Evolutionary conservation across 1,284 basidiomycete genomes (phyloP), one percentile per base, ranked within the genome.

Genomic region (Leccinum huronense): DNA sequence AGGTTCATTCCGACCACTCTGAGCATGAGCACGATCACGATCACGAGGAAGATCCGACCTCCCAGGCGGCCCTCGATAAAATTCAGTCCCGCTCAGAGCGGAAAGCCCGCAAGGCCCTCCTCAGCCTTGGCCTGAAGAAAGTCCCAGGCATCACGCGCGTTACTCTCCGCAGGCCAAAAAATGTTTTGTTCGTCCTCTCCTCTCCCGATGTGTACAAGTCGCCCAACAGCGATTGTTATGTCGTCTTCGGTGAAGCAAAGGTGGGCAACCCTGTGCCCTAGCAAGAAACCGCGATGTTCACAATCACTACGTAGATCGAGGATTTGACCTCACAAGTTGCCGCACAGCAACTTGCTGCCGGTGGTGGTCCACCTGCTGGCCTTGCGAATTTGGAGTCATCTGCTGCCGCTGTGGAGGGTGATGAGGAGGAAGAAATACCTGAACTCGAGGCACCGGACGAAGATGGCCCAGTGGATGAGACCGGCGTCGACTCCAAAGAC

Each of bases 201-300:
- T 84, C 91, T 65, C 97, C 97, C 61, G 97, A 99, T 71, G 97
- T 99, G 61, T 99, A 94, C 90, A 98, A 98, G 84, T 95, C 95
- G 60, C 89, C 93, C 60, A 94, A 93, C 80, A 95, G 94, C 74
- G 97, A 99, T 80, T 94, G 92, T 80, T 98, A 99, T 86, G 95
- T 99, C 77, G 95, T 99, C 69, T 99, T 98, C 73, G 97, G 97
- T 71, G 97, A 99, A 84, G 95, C 95, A 70, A 97, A 96, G 86
- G 89, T 90, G 13, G 34, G 61, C 45, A 66, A 55, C 65, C 69
- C 61, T 67, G 27, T 61, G 30, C 65, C 65, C 63, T 61, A 48
- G 59, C 23, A 38, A 42, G 51, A 33, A 56, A 13, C 34, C 7
- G 3, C 2, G 10, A 27, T 13, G 42, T 27, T 14, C n/a, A 62